Evolutionary conservation across 2,329 filamentous ascomycete genomes (phyloP).

Genomic region (Ascosphaera apis): DNA sequence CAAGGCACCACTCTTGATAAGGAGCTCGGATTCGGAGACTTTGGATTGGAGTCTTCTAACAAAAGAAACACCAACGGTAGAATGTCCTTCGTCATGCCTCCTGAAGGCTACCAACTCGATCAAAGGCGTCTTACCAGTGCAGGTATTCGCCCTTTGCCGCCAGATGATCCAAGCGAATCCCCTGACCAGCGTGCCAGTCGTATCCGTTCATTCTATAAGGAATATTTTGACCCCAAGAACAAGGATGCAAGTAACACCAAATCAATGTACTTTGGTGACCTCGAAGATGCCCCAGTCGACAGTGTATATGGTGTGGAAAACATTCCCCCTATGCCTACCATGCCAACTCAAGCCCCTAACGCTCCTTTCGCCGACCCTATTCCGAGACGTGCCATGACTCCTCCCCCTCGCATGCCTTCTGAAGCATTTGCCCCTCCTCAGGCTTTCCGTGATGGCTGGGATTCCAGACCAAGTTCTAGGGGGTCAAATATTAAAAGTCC

Average conservation of each 20-base stretch:
- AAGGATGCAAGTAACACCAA: slow-evolving; percentile 16
- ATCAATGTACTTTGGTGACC: slow-evolving; percentile 49
- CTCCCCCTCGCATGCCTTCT: slow-evolving; percentile 49
- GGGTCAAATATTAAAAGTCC: slow-evolving; percentile 1
- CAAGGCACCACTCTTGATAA: not conserved
- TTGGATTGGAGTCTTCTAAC: not conserved
- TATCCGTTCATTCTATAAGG: slow-evolving; percentile 97
- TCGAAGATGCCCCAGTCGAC: slow-evolving; percentile 46
- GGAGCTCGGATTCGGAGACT: not conserved
- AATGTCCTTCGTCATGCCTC: not conserved
- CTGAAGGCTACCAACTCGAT: slow-evolving; percentile 13
- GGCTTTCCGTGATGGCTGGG: slow-evolving; percentile 9
- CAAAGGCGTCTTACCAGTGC: slow-evolving; percentile 29
- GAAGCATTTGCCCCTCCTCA: slow-evolving; percentile 21
- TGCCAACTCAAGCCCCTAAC: slow-evolving; percentile 13
- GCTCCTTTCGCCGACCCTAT: slow-evolving; percentile 62
- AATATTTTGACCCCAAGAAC: slow-evolving; percentile 84
- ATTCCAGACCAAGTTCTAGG: not conserved
- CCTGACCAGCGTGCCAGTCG: slow-evolving; percentile 87
- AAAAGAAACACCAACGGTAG: not conserved
- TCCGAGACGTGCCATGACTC: slow-evolving; percentile 82
- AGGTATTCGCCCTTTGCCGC: slow-evolving; percentile 62
- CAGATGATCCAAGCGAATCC: slow-evolving; percentile 68
- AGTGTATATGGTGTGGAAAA: slow-evolving; percentile 28
- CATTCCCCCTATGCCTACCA: slow-evolving; percentile 16